These are phyloP conservation scores for Aspergillus carbonarius DNA, from an alignment of 2,329 filamentous ascomycete species.

Conservation along the genomic window DNA sequence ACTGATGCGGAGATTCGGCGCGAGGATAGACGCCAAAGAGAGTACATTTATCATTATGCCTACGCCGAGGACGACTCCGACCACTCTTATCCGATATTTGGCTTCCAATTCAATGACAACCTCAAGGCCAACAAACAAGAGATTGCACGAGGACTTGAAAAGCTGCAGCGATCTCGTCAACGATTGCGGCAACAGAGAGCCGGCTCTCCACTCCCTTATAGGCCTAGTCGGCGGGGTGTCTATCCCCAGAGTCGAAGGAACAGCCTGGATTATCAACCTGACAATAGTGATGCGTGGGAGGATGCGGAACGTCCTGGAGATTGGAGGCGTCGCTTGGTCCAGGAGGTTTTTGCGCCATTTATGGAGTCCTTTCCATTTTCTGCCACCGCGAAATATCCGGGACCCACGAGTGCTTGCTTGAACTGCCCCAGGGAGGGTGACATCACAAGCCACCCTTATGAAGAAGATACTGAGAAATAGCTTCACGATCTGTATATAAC, in stretches of 20 bases:
- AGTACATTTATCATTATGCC: background rate
- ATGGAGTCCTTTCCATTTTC: background rate
- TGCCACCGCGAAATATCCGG: background rate
- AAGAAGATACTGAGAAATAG: background rate
- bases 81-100: background rate
- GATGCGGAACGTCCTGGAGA: background rate
- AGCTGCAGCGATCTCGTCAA: background rate
- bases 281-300: background rate
- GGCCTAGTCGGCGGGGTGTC: background rate
- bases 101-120: background rate
- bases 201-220: background rate
- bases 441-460: background rate
- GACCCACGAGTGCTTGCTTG: background rate
- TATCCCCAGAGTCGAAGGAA: background rate
- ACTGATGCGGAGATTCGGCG: conserved; percentile 1
- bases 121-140: background rate
- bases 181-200: background rate
- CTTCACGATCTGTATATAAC: background rate
- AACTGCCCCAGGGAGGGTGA: background rate
- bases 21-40: background rate
- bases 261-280: background rate
- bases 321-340: background rate
- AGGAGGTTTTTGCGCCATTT: conserved; percentile 2
- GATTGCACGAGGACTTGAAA: background rate
- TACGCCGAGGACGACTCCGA: background rate